phyloP scores from a whole-genome alignment of 169 alveolate species.

The Plasmodium vivax region DNA sequence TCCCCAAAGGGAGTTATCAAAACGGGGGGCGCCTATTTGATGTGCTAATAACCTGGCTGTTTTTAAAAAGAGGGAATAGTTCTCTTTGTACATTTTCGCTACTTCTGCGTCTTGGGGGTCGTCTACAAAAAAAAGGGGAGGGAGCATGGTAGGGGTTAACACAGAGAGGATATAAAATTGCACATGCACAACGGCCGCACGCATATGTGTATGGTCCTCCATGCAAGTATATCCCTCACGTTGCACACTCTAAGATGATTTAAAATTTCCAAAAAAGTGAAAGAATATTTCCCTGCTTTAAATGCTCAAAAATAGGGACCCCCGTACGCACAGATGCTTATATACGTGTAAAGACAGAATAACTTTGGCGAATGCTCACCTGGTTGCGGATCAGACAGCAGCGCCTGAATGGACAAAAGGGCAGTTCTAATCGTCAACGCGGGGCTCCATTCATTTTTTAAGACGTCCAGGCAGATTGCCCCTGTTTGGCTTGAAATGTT shows the following conservation, averaged over 20 bases:
- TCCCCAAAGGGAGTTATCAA: neutral
- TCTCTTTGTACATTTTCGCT: slow-evolving; percentile 89
- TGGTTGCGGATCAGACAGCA: slow-evolving; percentile 90
- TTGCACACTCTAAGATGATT: neutral
- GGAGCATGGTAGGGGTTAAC: neutral
- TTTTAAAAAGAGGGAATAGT: slow-evolving; percentile 79
- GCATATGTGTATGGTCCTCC: neutral
- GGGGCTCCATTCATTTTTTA: slow-evolving; percentile 98
- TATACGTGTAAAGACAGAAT: neutral
- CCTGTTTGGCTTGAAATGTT: slow-evolving; percentile 95
- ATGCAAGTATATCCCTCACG: neutral
- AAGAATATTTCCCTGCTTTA: neutral
- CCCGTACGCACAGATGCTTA: neutral
- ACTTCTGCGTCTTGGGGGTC: slow-evolving; percentile 93
- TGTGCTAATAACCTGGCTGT: slow-evolving; percentile 84
- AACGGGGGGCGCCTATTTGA: neutral
- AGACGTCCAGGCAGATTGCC: slow-evolving; percentile 96
- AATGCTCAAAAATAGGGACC: neutral
- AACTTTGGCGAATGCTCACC: slow-evolving; percentile 47
- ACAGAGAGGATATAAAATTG: neutral
- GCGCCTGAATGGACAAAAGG: slow-evolving; percentile 91
- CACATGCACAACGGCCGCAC: neutral
- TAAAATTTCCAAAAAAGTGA: neutral
- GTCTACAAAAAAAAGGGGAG: slow-evolving; percentile 70
- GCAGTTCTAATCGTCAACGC: slow-evolving; percentile 96